Conservation (phyloP, 192 early-diverging fungal genomes). For the Jimgerdemannia lactiflua region DNA sequence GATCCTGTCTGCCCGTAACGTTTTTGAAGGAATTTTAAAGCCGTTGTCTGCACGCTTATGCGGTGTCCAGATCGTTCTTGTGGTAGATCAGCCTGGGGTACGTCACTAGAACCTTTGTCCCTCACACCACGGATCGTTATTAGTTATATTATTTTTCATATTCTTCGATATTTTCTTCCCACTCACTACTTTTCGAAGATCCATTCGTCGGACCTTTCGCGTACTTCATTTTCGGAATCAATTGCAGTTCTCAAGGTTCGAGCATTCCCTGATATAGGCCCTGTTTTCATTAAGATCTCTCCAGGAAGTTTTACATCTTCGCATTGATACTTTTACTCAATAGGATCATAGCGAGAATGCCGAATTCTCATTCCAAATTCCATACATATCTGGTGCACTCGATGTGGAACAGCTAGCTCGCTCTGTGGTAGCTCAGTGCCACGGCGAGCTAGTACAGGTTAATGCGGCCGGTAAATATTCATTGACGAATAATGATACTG, state of each 20-base stretch:
- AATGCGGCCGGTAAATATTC: constrained; percentile 21
- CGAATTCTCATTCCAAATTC: constrained; percentile 12
- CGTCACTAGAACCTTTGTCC: neutral
- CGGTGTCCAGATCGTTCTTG: constrained; percentile 19
- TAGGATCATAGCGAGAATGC: neutral
- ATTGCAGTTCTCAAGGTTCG: constrained; percentile 23
- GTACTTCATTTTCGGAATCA: constrained; percentile 13
- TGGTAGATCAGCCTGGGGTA: constrained; percentile 35
- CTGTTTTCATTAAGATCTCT: neutral
- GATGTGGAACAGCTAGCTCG: constrained; percentile 18
- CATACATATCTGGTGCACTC: constrained; percentile 21
- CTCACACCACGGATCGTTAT: neutral
- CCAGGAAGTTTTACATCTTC: too few species aligned
- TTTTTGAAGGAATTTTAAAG: too few species aligned
- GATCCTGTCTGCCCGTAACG: too few species aligned
- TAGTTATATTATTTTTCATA: neutral
- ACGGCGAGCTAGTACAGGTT: constrained; percentile 17
- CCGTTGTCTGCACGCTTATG: constrained; percentile 1
- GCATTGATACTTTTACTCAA: neutral
- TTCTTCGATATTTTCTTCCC: neutral
- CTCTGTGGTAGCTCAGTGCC: constrained; percentile 18
- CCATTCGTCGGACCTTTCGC: constrained; percentile 24
- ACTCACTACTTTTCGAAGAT: constrained; percentile 11
- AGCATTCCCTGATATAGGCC: constrained; percentile 3
- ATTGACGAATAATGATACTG: neutral